Conservation (phyloP, 2,329 filamentous ascomycete genomes). For the Sarocladium kiliense region DNA sequence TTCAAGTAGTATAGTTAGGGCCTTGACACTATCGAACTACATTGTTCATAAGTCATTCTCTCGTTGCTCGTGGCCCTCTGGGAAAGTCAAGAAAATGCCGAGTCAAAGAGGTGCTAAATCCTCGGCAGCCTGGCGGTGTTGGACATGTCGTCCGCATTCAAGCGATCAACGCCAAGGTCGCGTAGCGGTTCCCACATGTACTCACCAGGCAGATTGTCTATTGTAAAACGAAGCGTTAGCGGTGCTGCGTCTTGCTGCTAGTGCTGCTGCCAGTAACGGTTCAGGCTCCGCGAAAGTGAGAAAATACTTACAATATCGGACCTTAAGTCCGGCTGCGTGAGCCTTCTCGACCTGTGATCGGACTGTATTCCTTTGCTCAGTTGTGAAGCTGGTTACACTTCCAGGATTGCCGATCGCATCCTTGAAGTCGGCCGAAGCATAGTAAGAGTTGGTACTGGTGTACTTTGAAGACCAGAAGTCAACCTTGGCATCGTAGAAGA, state of each 20-base stretch:
- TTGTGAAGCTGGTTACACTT: slow-evolving; percentile 9
- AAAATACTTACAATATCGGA: slow-evolving; percentile 14
- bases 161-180: slow-evolving; percentile 12
- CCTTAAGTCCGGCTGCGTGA: slow-evolving; percentile 13
- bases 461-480: slow-evolving; percentile 11
- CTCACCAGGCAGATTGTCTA: slow-evolving; percentile 12
- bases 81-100: too few relatives aligned
- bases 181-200: slow-evolving; percentile 15
- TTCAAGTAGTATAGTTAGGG: too few relatives aligned
- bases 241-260: too few relatives aligned
- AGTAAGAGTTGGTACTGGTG: slow-evolving; percentile 13
- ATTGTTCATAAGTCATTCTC: too few relatives aligned
- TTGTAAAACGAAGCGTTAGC: neutral
- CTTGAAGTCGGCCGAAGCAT: slow-evolving; percentile 13
- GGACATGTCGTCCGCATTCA: slow-evolving; percentile 13
- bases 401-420: slow-evolving; percentile 12
- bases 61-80: too few relatives aligned
- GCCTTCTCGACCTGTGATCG: slow-evolving; percentile 12
- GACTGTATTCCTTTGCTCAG: slow-evolving; percentile 12
- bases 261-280: too few relatives aligned
- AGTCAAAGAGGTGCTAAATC: neutral
- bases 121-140: slow-evolving; percentile 13
- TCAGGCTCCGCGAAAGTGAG: neutral
- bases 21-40: too few relatives aligned
- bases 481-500: slow-evolving; percentile 57